Conservation (phyloP, 169 alveolate genomes). For the Plasmodium falciparum region DNA sequence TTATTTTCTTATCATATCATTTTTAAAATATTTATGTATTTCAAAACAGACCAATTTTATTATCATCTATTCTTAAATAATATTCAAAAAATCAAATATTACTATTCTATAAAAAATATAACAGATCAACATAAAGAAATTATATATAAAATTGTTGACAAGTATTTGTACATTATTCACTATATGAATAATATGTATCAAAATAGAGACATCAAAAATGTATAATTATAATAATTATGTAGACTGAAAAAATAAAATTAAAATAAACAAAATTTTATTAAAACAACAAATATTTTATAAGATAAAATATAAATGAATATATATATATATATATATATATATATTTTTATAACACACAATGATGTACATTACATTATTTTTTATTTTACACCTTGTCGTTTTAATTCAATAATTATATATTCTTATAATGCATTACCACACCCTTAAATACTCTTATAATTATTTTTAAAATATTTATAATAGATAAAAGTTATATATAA, state of each 20-base stretch:
- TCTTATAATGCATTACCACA: too few relatives aligned
- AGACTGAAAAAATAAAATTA: neutral
- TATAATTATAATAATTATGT: too few relatives aligned
- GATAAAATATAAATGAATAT: neutral
- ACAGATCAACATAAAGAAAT: conserved; percentile 34
- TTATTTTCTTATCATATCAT: conserved; percentile 17
- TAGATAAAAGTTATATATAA: too few relatives aligned
- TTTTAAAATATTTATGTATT: conserved; percentile 37
- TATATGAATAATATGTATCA: conserved; percentile 26
- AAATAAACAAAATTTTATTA: neutral
- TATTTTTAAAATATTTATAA: too few relatives aligned
- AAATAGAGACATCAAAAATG: neutral
- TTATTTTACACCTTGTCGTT: too few relatives aligned
- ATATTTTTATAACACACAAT: neutral
- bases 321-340: neutral
- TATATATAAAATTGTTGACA: conserved; percentile 44
- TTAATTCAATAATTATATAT: too few relatives aligned
- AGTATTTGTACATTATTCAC: conserved; percentile 34
- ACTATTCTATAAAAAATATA: conserved; percentile 33
- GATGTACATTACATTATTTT: too few relatives aligned
- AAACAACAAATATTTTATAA: neutral
- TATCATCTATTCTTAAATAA: conserved; percentile 31
- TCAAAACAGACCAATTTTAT: conserved; percentile 45
- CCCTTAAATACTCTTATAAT: too few relatives aligned
- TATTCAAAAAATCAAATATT: conserved; percentile 55